Evolutionary conservation across 805 yeast species (phyloP), one percentile per base, ranked within the genome.

Genomic region (Candida gorgasii): DNA sequence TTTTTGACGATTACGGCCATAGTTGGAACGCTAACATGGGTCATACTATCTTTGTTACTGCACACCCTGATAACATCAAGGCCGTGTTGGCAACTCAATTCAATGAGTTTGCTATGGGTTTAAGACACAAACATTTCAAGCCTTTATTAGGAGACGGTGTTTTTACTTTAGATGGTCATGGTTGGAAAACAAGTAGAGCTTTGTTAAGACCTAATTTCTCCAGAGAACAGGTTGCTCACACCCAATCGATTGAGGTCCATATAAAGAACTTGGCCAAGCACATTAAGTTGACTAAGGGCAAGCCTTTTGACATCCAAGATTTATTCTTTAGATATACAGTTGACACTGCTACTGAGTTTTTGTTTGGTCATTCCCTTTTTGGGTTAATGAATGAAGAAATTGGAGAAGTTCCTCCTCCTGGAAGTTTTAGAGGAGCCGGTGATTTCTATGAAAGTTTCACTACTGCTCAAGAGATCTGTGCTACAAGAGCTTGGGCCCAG

Each of bases 291-390:
- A 41, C 44, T 20, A 40, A 53, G n/a, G 66, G 67, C 12, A 22
- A 44, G 22, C 42, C 54, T 3, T 54, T 63, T 45, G 66, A 63
- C 43, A 48, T 63, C 32, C 69, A 63, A 40, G 62, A 60, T 12
- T 53, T 54, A 24, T 61, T 63, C 46, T 61, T 54, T 47, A 48
- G 54, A 26, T 57, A 61, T 23, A 66, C 72, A 6, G 58, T 67
- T 30, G 73, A 67, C 45, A 59, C 67, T 22, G 55, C 72, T 8
- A 58, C 69, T 8, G 72, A 67, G 48, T 65, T 67, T 48, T 55
- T 67, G 38, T 64, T 67, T 52, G 73, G 73, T 19, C 65, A 62
- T 38, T 55, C 65, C 2, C 52, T 59, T 13, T 56, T 49, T 40
- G 53, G 63, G n/a, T 57, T 63, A 17, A 50, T 47, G 27, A 66